Percentiles rank a stretch among this genome's conserved stretches.
phyloP scores from a whole-genome alignment of 2,329 filamentous ascomycete genomes.

The Dendryphion nanum region DNA sequence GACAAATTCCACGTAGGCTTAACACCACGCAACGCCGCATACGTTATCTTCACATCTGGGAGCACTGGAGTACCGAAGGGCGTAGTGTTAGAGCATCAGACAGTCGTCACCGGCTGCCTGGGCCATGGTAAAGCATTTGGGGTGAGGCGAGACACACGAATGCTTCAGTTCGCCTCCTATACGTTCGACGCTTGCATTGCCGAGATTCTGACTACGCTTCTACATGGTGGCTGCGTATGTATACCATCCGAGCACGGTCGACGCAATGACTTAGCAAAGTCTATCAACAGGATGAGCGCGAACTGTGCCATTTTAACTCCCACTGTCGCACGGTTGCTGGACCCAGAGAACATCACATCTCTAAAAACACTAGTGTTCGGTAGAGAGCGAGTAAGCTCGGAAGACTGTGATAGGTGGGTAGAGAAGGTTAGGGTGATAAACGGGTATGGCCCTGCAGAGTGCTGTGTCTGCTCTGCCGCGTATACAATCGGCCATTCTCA shows the following conservation, averaged over 20 bases:
- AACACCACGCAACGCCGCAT: not conserved
- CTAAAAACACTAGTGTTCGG: not conserved
- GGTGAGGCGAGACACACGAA: conserved; percentile 53
- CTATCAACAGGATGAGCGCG: not conserved
- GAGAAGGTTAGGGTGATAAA: not conserved
- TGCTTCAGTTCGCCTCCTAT: conserved; percentile 45
- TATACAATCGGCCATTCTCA: too few species aligned
- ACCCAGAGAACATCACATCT: not conserved
- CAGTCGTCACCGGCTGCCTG: not conserved
- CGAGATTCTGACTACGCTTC: conserved; percentile 50
- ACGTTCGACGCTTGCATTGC: conserved; percentile 52
- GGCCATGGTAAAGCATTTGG: conserved; percentile 44
- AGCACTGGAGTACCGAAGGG: not conserved
- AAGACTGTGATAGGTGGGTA: too few species aligned
- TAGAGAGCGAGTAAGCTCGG: not conserved
- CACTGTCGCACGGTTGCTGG: not conserved
- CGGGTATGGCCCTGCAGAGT: conserved; percentile 8
- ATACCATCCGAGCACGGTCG: conserved; percentile 52
- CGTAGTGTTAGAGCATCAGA: conserved; percentile 36
- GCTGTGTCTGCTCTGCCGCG: too few species aligned
- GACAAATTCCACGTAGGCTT: not conserved
- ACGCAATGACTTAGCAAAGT: conserved; percentile 39
- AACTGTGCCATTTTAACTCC: not conserved
- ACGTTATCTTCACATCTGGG: not conserved
- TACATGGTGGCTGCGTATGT: conserved; percentile 47